A percentile compares a stretch with the other conserved stretches of the same genome.
phyloP scores from a whole-genome alignment of 1,284 basidiomycete genomes.

The Puccinia novopanici region DNA sequence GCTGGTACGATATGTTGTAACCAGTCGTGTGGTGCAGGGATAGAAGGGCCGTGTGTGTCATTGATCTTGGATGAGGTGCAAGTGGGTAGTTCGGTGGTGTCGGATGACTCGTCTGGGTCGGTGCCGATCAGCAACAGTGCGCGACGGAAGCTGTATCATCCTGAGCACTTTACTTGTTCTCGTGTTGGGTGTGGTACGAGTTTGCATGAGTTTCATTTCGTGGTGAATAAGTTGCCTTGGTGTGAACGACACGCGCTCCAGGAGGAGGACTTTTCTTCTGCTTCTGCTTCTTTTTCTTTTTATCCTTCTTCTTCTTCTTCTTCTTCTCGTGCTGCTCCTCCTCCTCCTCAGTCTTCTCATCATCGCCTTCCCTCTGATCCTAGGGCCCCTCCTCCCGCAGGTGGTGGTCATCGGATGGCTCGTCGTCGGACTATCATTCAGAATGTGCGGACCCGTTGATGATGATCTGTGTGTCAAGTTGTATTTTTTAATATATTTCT shows the following conservation, averaged over 20 bases:
- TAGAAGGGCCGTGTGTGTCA: conserved; percentile 57
- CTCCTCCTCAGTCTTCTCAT: background rate
- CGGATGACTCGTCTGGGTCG: background rate
- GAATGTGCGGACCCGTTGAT: conserved; percentile 26
- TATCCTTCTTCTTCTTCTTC: background rate
- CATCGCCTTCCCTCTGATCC: background rate
- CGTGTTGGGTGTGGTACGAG: conserved; percentile 51
- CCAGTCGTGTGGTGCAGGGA: conserved; percentile 53
- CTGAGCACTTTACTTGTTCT: conserved; percentile 56
- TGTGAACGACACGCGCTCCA: conserved; percentile 55
- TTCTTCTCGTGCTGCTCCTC: background rate
- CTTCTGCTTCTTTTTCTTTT: too few species aligned
- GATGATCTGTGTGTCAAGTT: background rate
- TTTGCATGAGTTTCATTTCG: conserved; percentile 57
- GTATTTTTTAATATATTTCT: background rate
- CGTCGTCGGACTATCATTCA: conserved; percentile 24
- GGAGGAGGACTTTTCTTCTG: background rate
- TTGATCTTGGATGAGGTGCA: conserved; percentile 55
- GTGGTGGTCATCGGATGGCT: conserved; percentile 21
- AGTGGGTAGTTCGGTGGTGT: conserved; percentile 54
- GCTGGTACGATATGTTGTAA: conserved; percentile 56
- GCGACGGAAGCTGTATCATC: conserved; percentile 53
- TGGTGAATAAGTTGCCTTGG: conserved; percentile 54
- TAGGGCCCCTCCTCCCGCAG: background rate
- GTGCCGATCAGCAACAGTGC: too few species aligned